Base-by-base conservation (phyloP, 2,329 filamentous ascomycete species). In the Fusarium zealandicum region DNA sequence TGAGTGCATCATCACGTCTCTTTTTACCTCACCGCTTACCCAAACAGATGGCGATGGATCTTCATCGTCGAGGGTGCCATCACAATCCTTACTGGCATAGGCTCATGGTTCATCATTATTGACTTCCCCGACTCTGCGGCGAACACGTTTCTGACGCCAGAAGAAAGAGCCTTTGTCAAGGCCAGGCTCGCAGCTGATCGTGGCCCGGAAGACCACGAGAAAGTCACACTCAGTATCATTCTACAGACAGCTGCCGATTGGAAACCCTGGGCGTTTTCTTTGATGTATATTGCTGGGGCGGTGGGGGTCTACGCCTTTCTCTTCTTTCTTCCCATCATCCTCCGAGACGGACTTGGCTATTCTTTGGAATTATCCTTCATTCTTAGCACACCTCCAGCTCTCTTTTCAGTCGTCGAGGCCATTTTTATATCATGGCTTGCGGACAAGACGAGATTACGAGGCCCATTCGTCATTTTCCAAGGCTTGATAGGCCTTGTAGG, bases 71-170 rank as follows among this genome's bases (percentile, higher is more conserved):
- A 61, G 13, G 58, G 58, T 10, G 45, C 48, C 3, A 47, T 61
- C 1, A 61, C 58, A 4, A 53, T 61, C 1, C 1, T 61, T 4
- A 53, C 58, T 0, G 58, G 57, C 3, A 41, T 58, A 2, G 58
- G 57, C 1, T 61, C 57, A 1, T 61, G 58, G 58, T 61, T 61
- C 20, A 54, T 61, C 33, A 61, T 61, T 20, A 54, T 61, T n/a
- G 57, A 61, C 41, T 61, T 61, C 18, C 58, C 58, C 2, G 57
- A 61, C 22, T 58, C 58, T 0, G 22, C 50, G 6, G 44, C 30
- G 18, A 61, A 61, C 20, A 61, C 47, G 2, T 61, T 61, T 12
- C 53, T 61, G 2, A 58, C 53, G 1, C 2, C 33, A 1, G 53
- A 61, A 14, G 58, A 61, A 37, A 37, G 57, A 0, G 32, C 28